phyloP scores from a whole-genome alignment of 2,329 filamentous ascomycete genomes.

The Aspergillus sp. region DNA sequence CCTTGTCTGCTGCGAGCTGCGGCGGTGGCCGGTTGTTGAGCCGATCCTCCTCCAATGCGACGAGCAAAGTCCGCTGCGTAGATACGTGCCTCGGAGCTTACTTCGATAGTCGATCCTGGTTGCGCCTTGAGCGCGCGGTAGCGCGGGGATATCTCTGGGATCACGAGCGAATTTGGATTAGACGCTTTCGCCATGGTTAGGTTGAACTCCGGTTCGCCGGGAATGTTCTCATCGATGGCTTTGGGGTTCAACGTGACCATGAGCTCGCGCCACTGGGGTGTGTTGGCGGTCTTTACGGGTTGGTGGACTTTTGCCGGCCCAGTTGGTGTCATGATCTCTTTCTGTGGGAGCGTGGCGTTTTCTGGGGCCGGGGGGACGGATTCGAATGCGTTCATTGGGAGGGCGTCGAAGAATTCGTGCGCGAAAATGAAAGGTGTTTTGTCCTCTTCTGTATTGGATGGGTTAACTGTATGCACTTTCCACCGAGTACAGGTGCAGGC shows the following conservation, averaged over 20 bases:
- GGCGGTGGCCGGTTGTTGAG: constrained; percentile 21
- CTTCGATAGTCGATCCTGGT: constrained; percentile 68
- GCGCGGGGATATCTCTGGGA: constrained; percentile 72
- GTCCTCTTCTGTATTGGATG: constrained; percentile 43
- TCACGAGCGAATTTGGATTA: constrained; percentile 75
- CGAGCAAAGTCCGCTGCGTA: constrained; percentile 74
- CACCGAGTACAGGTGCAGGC: constrained; percentile 9
- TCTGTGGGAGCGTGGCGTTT: constrained; percentile 36
- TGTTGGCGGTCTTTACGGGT: constrained; percentile 32
- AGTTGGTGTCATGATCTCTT: constrained; percentile 44
- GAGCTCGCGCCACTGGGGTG: constrained; percentile 71
- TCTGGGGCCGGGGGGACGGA: constrained; percentile 51
- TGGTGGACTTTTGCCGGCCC: constrained; percentile 40
- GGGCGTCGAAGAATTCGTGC: constrained; percentile 96
- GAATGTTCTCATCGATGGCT: constrained; percentile 43
- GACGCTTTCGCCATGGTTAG: constrained; percentile 65
- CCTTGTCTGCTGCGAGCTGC: constrained; percentile 9
- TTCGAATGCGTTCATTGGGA: constrained; percentile 93
- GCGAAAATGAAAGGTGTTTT: constrained; percentile 88
- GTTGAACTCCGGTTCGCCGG: constrained; percentile 70
- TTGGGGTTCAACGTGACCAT: constrained; percentile 61
- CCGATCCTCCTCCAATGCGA: constrained; percentile 72
- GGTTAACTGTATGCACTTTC: too few relatives aligned
- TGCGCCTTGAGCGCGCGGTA: constrained; percentile 65
- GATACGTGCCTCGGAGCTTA: constrained; percentile 77